Evolutionary conservation across 371 early-diverging fungal species (phyloP).

Genomic region (Polyrhizophydium stewartii): DNA sequence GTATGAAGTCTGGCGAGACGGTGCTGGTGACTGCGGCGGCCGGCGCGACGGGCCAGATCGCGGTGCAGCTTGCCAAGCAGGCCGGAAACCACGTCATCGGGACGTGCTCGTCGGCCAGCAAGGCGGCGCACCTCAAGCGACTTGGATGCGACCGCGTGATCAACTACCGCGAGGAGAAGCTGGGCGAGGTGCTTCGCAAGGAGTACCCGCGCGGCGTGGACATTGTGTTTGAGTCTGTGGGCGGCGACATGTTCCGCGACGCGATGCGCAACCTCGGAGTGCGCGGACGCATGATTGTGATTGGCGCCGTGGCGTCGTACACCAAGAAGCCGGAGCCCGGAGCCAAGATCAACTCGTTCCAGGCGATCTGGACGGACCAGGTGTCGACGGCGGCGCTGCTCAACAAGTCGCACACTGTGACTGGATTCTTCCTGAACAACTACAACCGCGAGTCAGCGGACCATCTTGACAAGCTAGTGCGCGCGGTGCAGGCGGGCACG

Average conservation of each 20-base stretch:
- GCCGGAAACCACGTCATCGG: conserved; percentile 84
- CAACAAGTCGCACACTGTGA: conserved; percentile 46
- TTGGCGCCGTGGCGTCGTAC: conserved; percentile 53
- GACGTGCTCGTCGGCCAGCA: conserved; percentile 74
- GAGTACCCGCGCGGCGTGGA: conserved; percentile 57
- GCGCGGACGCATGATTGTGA: conserved; percentile 55
- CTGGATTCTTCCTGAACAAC: conserved; percentile 55
- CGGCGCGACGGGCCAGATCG: conserved; percentile 34
- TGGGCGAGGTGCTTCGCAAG: conserved; percentile 45
- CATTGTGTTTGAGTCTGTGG: conserved; percentile 59
- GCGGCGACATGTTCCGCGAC: conserved; percentile 51
- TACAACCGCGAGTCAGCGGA: conserved; percentile 19
- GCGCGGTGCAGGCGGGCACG: conserved; percentile 28
- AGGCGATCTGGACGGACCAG: conserved; percentile 41
- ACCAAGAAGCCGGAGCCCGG: conserved; percentile 1
- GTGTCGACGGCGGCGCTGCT: conserved; percentile 47
- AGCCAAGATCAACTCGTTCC: conserved; percentile 12
- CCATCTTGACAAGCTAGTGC: conserved; percentile 36
- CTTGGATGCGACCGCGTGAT: conserved; percentile 78
- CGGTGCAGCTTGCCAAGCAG: conserved; percentile 39
- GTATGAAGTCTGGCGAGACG: conserved; percentile 18
- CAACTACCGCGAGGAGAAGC: conserved; percentile 69
- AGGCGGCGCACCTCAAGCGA: conserved; percentile 59
- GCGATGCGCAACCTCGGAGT: conserved; percentile 44
- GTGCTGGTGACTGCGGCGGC: conserved; percentile 34